Percentiles rank a stretch among this genome's conserved stretches.
phyloP scores from a whole-genome alignment of 2,329 filamentous ascomycete genomes.

The Bertia moriformis region DNA sequence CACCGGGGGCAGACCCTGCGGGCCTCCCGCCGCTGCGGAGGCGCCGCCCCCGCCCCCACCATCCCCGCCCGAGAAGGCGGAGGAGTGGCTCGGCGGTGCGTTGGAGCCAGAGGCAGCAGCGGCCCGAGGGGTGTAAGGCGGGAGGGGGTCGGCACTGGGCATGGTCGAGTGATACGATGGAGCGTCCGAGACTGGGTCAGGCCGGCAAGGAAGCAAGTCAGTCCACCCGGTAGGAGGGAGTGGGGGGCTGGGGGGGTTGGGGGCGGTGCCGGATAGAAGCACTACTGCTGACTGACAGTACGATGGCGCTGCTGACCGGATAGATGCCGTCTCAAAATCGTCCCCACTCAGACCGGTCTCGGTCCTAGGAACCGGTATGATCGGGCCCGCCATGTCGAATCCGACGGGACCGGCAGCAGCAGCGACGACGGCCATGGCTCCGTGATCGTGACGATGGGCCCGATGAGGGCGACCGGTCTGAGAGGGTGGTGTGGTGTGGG shows the following conservation, averaged over 20 bases:
- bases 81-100: constrained; percentile 2
- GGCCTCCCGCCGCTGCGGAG: constrained; percentile 8
- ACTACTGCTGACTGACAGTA: constrained; percentile 47
- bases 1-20: constrained; percentile 32
- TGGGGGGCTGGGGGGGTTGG: too few species aligned
- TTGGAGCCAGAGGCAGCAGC: too few species aligned
- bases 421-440: background rate
- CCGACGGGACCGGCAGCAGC: too few species aligned
- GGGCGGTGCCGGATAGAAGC: too few species aligned
- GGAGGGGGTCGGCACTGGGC: constrained; percentile 28
- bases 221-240: too few species aligned
- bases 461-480: too few species aligned
- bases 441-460: too few species aligned
- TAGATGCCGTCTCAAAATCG: constrained; percentile 54
- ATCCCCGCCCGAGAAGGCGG: too few species aligned
- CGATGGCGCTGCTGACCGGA: constrained; percentile 53
- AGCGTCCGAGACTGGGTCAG: constrained; percentile 38
- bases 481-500: too few species aligned
- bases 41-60: too few species aligned
- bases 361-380: background rate
- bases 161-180: constrained; percentile 48
- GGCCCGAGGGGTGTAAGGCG: constrained; percentile 22
- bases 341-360: constrained; percentile 20
- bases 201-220: constrained; percentile 9
- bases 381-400: background rate